Conservation (phyloP, 495 filamentous ascomycete species). For the Hypoxylon lenormandii region DNA sequence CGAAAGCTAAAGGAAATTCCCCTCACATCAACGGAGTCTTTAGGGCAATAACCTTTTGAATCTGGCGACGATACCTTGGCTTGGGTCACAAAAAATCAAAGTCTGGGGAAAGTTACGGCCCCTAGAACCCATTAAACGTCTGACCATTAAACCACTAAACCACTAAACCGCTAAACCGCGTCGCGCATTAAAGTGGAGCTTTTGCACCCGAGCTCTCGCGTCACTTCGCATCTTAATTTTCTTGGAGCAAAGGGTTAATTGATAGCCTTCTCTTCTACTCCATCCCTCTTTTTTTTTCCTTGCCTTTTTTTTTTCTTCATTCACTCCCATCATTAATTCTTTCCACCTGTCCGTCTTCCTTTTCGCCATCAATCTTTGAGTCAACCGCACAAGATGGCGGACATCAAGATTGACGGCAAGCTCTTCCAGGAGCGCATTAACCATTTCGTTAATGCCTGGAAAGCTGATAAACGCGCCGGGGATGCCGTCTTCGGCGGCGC, state of each 20-base stretch:
- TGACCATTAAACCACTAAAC: background rate
- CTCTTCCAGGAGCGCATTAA: constrained; percentile 91
- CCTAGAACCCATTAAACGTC: no score
- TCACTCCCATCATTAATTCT: constrained; percentile 26
- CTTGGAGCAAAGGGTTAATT: constrained; percentile 2
- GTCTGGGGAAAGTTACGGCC: no score
- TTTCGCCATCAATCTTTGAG: constrained; percentile 34
- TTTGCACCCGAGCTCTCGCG: constrained; percentile 21
- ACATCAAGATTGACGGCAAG: constrained; percentile 89
- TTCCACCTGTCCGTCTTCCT: constrained; percentile 28
- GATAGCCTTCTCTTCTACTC: constrained; percentile 19
- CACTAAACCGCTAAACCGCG: constrained; percentile 40
- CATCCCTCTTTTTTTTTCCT: constrained; percentile 37
- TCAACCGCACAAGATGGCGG: constrained; percentile 63
- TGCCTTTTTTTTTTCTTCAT: constrained; percentile 24
- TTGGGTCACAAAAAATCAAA: no score
- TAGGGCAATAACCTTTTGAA: no score
- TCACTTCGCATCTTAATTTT: constrained; percentile 7
- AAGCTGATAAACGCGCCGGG: constrained; percentile 86
- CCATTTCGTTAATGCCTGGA: constrained; percentile 89
- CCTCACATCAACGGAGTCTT: no score
- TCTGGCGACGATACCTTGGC: no score
- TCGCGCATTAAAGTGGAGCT: constrained; percentile 43
- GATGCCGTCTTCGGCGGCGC: constrained; percentile 85
- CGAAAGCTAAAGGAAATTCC: no score